Base-by-base conservation (phyloP, 108 stramenopile species). In the Schizochytrium sp. region DNA sequence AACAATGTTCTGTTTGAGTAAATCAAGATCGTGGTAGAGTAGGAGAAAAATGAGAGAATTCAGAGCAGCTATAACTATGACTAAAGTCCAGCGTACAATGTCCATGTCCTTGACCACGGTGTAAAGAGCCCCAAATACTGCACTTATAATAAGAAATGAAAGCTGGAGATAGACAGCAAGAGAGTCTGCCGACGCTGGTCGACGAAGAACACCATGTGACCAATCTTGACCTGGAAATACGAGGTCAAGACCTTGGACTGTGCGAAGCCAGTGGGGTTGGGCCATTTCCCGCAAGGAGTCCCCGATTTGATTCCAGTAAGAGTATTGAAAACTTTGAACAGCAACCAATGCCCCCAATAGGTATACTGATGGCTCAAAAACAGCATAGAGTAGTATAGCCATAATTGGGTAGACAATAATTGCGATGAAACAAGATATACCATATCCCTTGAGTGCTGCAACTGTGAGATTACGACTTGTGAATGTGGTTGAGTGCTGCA, bases 231-330 rank as follows among this genome's bases (percentile, higher is more conserved):
- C 64, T 8, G 64, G 64, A 69, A 69, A 44, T 0, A 15, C 64
- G 64, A 69, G 64, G 28, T 69, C 64, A 69, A 69, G 64, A 0
- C 64, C 64, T 15, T 69, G 64, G 12, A 69, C 64, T 0, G 64
- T 69, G 28, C 44, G 64, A 38, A 69, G 64, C 64, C 64, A 69
- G 64, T 69, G 64, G 42, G 64, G 64, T 44, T 69, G 64, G 19
- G 64, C 64, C 64, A 69, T 69, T 15, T 69, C 64, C 42, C 64
- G 64, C 10, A 69, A 44, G 19, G 64, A 38, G 64, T 69, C 64
- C 42, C 64, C 64, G 28, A 69, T 44, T 15, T 69, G 64, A 15
- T 69, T 69, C 64, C 40, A 44, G 19, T 44, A 69, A 10, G 64
- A 69, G 15, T 69, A 69, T 2, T 69, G 64, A 44, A 69, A 69